A percentile compares a stretch with the other conserved stretches of the same genome.
Evolutionary conservation across 2,329 filamentous ascomycete species (phyloP).

Genomic region (Amesomyces nigricolor): DNA sequence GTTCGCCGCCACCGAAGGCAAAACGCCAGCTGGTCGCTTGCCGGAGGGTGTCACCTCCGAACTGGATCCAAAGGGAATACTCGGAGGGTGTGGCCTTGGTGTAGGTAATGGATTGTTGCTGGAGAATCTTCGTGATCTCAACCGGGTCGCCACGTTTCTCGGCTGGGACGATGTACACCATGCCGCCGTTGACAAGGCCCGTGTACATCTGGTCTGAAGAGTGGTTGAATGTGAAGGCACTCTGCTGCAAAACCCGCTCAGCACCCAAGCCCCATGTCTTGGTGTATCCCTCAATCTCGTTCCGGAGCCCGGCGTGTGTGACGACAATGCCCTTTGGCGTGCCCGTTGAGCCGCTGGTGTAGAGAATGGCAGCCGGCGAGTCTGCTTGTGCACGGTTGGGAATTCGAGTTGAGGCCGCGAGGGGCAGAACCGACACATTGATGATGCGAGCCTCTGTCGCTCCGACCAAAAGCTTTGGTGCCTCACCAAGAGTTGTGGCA

Average conservation of each 20-base stretch:
- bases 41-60: constrained; percentile 17
- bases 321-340: constrained; percentile 61
- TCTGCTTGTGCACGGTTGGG: neutral
- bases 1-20: constrained; percentile 33
- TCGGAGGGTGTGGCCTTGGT: constrained; percentile 36
- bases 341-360: constrained; percentile 69
- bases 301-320: constrained; percentile 14
- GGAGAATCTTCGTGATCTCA: constrained; percentile 30
- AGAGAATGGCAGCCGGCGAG: constrained; percentile 50
- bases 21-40: constrained; percentile 26
- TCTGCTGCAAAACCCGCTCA: constrained; percentile 34
- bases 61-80: constrained; percentile 25
- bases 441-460: neutral
- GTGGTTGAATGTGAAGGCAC: constrained; percentile 32
- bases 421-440: neutral
- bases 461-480: too few species aligned
- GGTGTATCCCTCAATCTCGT: constrained; percentile 19
- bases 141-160: constrained; percentile 31
- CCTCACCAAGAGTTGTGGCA: neutral
- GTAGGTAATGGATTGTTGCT: constrained; percentile 27
- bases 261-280: constrained; percentile 9
- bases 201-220: constrained; percentile 31
- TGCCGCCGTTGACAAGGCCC: constrained; percentile 31
- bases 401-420: too few species aligned
- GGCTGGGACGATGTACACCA: constrained; percentile 29